phyloP scores from a whole-genome alignment of 2,329 filamentous ascomycete genomes.

The Ambrosiella xylebori region DNA sequence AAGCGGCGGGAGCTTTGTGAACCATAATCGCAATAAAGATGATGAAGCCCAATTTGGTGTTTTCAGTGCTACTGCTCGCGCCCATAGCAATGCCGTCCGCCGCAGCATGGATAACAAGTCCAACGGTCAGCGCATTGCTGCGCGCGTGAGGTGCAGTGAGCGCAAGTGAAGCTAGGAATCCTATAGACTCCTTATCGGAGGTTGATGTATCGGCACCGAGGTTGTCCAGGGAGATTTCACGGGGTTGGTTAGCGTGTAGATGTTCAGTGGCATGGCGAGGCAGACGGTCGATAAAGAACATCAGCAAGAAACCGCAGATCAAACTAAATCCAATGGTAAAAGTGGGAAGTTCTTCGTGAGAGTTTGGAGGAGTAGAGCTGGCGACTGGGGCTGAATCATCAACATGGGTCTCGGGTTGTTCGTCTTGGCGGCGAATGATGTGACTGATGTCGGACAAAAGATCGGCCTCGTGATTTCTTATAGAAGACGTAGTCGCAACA shows the following conservation, averaged over 20 bases:
- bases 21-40: slow-evolving; percentile 96
- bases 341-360: slow-evolving; percentile 34
- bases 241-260: slow-evolving; percentile 46
- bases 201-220: slow-evolving; percentile 31
- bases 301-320: slow-evolving; percentile 77
- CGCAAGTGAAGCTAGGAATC: slow-evolving; percentile 40
- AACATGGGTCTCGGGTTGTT: neutral
- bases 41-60: slow-evolving; percentile 66
- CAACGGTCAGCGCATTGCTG: slow-evolving; percentile 69
- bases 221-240: slow-evolving; percentile 79
- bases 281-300: slow-evolving; percentile 87
- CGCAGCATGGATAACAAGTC: slow-evolving; percentile 87
- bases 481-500: neutral
- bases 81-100: slow-evolving; percentile 94
- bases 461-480: slow-evolving; percentile 10
- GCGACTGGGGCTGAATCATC: slow-evolving; percentile 2
- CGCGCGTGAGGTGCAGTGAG: slow-evolving; percentile 41
- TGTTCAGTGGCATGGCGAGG: slow-evolving; percentile 54
- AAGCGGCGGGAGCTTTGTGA: slow-evolving; percentile 90
- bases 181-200: slow-evolving; percentile 38
- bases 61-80: slow-evolving; percentile 60
- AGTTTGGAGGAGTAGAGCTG: slow-evolving; percentile 21
- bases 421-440: slow-evolving; percentile 13
- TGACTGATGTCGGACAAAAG: slow-evolving; percentile 11
- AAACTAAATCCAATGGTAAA: slow-evolving; percentile 77